Percentiles rank a stretch among this genome's conserved stretches.
These are phyloP conservation scores for Hibiscus mutabilis DNA, from an alignment of 345 rosid species.

Conservation along the genomic window DNA sequence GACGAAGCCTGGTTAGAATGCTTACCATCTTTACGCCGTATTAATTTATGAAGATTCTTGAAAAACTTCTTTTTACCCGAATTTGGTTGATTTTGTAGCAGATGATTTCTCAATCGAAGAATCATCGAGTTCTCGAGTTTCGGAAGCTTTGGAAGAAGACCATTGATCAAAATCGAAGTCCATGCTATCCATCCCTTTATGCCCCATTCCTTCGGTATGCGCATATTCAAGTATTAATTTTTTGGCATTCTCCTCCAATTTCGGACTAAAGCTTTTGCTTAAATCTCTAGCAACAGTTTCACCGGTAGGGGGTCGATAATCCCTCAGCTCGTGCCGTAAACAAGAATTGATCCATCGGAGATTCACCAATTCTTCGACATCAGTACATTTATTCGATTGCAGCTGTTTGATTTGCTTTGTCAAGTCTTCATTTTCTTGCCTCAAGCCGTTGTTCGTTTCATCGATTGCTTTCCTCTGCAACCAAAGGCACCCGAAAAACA, in stretches of 20 bases:
- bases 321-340: constrained; percentile 71
- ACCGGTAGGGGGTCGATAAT: constrained; percentile 52
- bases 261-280: constrained; percentile 65
- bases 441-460: constrained; percentile 32
- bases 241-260: constrained; percentile 76
- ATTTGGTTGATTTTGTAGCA: constrained; percentile 21
- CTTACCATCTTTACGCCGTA: constrained; percentile 53
- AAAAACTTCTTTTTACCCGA: constrained; percentile 47
- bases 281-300: constrained; percentile 84
- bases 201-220: constrained; percentile 40
- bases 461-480: constrained; percentile 54
- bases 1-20: constrained; percentile 11
- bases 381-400: constrained; percentile 58
- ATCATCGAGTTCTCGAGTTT: constrained; percentile 43
- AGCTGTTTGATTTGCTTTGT: constrained; percentile 55
- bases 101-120: constrained; percentile 35
- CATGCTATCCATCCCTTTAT: constrained; percentile 19
- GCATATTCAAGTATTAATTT: constrained; percentile 73
- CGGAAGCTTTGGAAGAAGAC: constrained; percentile 59
- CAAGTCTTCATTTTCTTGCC: constrained; percentile 52
- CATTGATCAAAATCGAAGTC: constrained; percentile 55
- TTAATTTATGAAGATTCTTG: constrained; percentile 49
- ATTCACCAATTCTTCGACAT: constrained; percentile 74
- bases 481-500: background rate
- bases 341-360: constrained; percentile 94